These are phyloP conservation scores for Pseudoperonospora humuli DNA, from an alignment of 352 stramenopile species.

Conservation along the genomic window DNA sequence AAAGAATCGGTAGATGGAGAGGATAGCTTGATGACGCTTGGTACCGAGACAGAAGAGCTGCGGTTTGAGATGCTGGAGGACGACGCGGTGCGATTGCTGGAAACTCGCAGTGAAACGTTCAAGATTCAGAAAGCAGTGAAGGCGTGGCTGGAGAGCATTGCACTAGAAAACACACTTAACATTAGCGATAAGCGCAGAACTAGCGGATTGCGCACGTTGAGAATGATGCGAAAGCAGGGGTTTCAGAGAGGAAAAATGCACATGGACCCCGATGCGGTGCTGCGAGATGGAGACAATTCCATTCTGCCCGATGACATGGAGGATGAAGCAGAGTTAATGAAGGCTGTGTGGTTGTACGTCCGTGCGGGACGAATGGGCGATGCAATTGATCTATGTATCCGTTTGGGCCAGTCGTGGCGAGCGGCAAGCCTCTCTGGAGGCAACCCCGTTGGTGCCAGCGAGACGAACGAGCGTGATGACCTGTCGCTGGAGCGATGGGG, in stretches of 20 bases:
- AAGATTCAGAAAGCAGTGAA: constrained; percentile 68
- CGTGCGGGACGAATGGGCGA: constrained; percentile 56
- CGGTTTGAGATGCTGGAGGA: constrained; percentile 76
- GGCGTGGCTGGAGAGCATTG: constrained; percentile 75
- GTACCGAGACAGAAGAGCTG: constrained; percentile 31
- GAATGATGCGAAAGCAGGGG: constrained; percentile 47
- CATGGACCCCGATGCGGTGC: constrained; percentile 64
- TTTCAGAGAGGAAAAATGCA: constrained; percentile 25
- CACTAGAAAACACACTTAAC: constrained; percentile 52
- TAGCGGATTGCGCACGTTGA: constrained; percentile 49
- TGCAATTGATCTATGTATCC: constrained; percentile 68
- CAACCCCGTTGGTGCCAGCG: constrained; percentile 43
- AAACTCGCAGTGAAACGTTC: constrained; percentile 54
- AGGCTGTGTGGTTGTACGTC: constrained; percentile 65
- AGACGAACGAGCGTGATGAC: constrained; percentile 42
- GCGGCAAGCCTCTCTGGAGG: constrained; percentile 69
- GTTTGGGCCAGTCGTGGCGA: constrained; percentile 66
- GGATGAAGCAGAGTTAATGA: constrained; percentile 71
- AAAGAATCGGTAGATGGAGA: constrained; percentile 22
- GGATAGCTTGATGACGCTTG: constrained; percentile 37
- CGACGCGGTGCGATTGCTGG: constrained; percentile 55
- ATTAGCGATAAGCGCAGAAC: constrained; percentile 51
- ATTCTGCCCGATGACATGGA: constrained; percentile 72
- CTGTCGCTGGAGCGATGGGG: constrained; percentile 58
- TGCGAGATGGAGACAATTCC: constrained; percentile 54